Conservation (phyloP, 1,284 basidiomycete genomes). For the Cryptococcus sp. region DNA sequence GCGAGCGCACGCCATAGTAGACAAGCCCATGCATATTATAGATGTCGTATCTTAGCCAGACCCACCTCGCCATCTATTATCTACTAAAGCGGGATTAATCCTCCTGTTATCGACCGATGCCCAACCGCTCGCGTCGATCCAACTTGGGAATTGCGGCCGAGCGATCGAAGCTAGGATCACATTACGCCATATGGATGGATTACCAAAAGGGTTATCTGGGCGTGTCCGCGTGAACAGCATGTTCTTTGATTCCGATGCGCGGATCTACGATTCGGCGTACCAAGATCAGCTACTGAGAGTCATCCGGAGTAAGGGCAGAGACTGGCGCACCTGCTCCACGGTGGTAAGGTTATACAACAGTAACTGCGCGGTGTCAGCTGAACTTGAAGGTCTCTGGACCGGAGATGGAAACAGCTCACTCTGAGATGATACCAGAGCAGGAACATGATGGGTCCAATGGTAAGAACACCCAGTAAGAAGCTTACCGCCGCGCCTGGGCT, state of each 20-base stretch:
- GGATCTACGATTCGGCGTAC: conserved; percentile 33
- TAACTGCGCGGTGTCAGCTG: conserved; percentile 57
- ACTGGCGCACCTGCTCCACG: conserved; percentile 76
- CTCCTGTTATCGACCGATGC: conserved; percentile 33
- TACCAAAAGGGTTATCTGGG: conserved; percentile 50
- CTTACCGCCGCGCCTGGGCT: conserved; percentile 75
- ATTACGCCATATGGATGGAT: conserved; percentile 38
- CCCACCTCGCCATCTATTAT: conserved; percentile 20
- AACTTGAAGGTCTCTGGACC: conserved; percentile 2
- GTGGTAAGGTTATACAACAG: conserved; percentile 83
- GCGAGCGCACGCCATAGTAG: not conserved
- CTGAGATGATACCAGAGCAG: conserved; percentile 79
- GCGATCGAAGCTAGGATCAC: conserved; percentile 45
- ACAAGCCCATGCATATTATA: not conserved
- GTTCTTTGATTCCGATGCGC: conserved; percentile 43
- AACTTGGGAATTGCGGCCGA: conserved; percentile 50
- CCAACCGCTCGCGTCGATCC: conserved; percentile 47
- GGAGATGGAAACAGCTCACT: conserved; percentile 57
- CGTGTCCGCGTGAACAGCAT: conserved; percentile 32
- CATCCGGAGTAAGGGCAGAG: not conserved
- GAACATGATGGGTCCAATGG: conserved; percentile 79
- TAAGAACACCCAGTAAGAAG: conserved; percentile 66
- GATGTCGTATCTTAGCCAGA: conserved; percentile 1
- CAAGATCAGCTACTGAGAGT: too few species aligned
- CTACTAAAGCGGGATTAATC: conserved; percentile 47